These are phyloP conservation scores for Metschnikowia henanensis DNA, from an alignment of 805 yeast genomes.

Conservation along the genomic window DNA sequence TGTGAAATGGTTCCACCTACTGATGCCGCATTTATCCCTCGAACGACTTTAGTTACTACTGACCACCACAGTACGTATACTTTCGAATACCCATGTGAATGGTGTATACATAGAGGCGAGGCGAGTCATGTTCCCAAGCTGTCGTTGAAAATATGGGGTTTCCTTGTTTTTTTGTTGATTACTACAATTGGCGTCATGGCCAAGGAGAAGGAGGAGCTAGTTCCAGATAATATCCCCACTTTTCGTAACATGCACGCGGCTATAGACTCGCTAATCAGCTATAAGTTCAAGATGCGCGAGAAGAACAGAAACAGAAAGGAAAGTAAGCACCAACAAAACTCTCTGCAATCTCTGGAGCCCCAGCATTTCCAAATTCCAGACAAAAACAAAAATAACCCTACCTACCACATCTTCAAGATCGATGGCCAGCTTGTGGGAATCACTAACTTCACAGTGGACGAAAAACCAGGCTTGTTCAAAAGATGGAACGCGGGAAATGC, in stretches of 20 bases:
- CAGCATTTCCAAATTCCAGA: too few relatives aligned
- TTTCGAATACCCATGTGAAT: not conserved
- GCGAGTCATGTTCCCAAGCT: not conserved
- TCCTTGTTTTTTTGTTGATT: not conserved
- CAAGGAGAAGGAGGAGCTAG: not conserved
- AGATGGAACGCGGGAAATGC: conserved; percentile 4
- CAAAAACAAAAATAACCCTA: not conserved
- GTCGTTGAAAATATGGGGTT: not conserved
- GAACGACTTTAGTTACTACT: not conserved
- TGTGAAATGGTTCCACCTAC: too few relatives aligned
- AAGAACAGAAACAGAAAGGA: too few relatives aligned
- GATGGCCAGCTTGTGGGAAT: conserved; percentile 1
- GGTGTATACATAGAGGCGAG: not conserved
- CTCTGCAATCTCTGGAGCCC: too few relatives aligned
- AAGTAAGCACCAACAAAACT: too few relatives aligned
- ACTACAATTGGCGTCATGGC: not conserved
- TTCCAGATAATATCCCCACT: not conserved
- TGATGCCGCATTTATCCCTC: not conserved
- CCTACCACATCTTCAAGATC: not conserved
- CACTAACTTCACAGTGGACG: not conserved
- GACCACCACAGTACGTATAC: not conserved
- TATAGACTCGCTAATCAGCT: not conserved
- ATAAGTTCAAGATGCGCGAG: too few relatives aligned
- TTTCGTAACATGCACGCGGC: conserved; percentile 2
- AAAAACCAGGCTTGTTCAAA: not conserved